Percentiles rank a stretch among this genome's conserved stretches.
Evolutionary conservation across 73 alveolate genomes (phyloP).

Genomic region (Breviolum minutum): DNA sequence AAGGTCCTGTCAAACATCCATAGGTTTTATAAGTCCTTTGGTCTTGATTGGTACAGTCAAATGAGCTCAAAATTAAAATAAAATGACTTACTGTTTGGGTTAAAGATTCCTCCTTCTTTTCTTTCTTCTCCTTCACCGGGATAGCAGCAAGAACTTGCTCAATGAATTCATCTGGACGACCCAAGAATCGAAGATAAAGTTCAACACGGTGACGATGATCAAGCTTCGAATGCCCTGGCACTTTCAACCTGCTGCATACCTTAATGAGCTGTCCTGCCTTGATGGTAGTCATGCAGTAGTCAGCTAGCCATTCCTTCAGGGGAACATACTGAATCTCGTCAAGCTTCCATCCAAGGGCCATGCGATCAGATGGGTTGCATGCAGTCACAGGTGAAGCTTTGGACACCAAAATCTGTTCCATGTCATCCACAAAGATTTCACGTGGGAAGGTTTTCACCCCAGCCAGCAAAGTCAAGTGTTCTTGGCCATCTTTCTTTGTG

Average conservation of each 20-base stretch:
- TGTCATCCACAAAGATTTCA: not conserved
- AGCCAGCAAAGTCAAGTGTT: not conserved
- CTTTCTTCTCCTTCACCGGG: not conserved
- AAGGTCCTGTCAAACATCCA: not conserved
- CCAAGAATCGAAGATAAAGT: not conserved
- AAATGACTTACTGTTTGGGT: too few species aligned
- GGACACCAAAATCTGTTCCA: not conserved
- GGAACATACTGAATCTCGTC: not conserved
- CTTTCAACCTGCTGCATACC: not conserved
- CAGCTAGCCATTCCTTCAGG: not conserved
- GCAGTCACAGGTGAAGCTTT: not conserved
- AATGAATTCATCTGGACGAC: not conserved
- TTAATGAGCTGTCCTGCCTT: not conserved
- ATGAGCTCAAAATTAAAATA: not conserved
- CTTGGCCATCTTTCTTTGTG: not conserved
- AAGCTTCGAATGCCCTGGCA: not conserved
- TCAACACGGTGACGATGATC: not conserved
- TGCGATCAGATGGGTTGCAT: not conserved
- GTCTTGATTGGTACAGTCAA: not conserved
- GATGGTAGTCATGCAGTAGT: not conserved
- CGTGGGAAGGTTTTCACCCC: not conserved
- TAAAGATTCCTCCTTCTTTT: not conserved
- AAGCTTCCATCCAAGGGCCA: not conserved
- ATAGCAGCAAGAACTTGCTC: not conserved
- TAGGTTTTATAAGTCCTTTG: not conserved